Conservation (phyloP, 495 filamentous ascomycete genomes). For the Lineolata rhizophorae region DNA sequence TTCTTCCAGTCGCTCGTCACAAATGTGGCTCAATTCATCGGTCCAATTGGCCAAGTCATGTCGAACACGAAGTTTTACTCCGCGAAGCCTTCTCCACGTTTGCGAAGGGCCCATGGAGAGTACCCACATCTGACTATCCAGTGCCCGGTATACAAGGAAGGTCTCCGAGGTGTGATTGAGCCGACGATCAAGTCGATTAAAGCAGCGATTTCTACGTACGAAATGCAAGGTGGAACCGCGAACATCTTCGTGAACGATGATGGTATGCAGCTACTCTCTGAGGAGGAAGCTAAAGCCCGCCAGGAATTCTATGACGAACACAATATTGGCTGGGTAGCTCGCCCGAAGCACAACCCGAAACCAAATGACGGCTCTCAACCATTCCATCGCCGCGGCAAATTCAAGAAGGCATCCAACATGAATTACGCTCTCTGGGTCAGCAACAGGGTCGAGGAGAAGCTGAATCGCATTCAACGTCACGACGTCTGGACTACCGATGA, state of each 20-base stretch:
- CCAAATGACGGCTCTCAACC: slow-evolving; percentile 11
- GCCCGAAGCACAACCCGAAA: slow-evolving; percentile 24
- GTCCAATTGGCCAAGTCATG: slow-evolving; percentile 32
- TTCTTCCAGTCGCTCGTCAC: slow-evolving; percentile 37
- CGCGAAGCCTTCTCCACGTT: slow-evolving; percentile 26
- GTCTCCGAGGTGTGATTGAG: slow-evolving; percentile 35
- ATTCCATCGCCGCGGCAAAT: slow-evolving; percentile 40
- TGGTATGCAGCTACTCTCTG: slow-evolving; percentile 22
- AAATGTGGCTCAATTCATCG: slow-evolving; percentile 34
- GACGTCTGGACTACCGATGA: slow-evolving; percentile 14
- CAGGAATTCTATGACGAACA: slow-evolving; percentile 31
- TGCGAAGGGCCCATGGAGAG: slow-evolving; percentile 16
- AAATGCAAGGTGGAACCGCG: slow-evolving; percentile 30
- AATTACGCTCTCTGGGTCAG: slow-evolving; percentile 40
- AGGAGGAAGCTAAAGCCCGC: slow-evolving; percentile 30
- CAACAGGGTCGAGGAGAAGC: slow-evolving; percentile 35
- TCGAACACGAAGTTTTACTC: slow-evolving; percentile 40
- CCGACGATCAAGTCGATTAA: slow-evolving; percentile 40
- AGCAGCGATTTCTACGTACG: slow-evolving; percentile 43
- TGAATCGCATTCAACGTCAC: slow-evolving; percentile 14
- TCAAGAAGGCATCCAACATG: slow-evolving; percentile 58
- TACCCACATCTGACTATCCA: slow-evolving; percentile 32
- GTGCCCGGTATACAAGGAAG: slow-evolving; percentile 58
- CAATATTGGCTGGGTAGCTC: slow-evolving; percentile 19
- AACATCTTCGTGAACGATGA: slow-evolving; percentile 29